Base-by-base conservation (phyloP, 2,329 filamentous ascomycete genomes). In the Apiospora hydei region DNA sequence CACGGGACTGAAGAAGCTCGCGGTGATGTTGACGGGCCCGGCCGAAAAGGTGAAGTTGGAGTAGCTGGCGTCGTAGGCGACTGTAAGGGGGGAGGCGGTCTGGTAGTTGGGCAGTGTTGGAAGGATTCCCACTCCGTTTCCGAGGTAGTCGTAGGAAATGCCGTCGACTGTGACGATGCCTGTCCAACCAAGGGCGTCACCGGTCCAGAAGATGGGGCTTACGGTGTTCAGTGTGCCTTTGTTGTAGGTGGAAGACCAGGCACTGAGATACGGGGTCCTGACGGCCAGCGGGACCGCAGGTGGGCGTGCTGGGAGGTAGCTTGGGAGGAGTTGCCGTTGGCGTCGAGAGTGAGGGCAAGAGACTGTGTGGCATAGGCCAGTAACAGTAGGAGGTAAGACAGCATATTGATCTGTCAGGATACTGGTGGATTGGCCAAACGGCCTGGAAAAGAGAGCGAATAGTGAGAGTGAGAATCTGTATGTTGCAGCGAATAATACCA, bases 151-250 rank as follows among this genome's bases (percentile, higher is more conserved):
- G 21, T 80, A 82, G 4, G 79, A 78, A 10, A 81, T 79, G 5
- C 78, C 79, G 3, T 84, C 83, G 11, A 86, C 82, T 0, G 82
- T 82, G 34, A 84, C 83, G 79, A 88, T 83, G 24, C 86, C 83
- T 4, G 84, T 84, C 77, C 87, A 85, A n/a, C 85, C 86, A 70
- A 87, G 76, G 8, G 71, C 8, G 18, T 74, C 72, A 26, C 92
- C 92, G 3, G 91, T 93, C 87, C 91, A 95, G 80, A 95, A 94
- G 79, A 94, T 95, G 34, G 94, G 94, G 16, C 41, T 73, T 92
- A 93, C 96, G 82, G 89, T 89, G 71, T 90, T 89, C 92, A 94
- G 95, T 1, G 94, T 93, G 66, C 87, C 86, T 61, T 91, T 87
- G 75, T 92, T 86, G 51, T 92, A 92, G 80, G 89, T 88, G 67